A percentile compares a stretch with the other conserved stretches of the same genome.
Evolutionary conservation across 176 grass and related monocot species (phyloP).

Genomic region (Echinochloa phyllopogon): DNA sequence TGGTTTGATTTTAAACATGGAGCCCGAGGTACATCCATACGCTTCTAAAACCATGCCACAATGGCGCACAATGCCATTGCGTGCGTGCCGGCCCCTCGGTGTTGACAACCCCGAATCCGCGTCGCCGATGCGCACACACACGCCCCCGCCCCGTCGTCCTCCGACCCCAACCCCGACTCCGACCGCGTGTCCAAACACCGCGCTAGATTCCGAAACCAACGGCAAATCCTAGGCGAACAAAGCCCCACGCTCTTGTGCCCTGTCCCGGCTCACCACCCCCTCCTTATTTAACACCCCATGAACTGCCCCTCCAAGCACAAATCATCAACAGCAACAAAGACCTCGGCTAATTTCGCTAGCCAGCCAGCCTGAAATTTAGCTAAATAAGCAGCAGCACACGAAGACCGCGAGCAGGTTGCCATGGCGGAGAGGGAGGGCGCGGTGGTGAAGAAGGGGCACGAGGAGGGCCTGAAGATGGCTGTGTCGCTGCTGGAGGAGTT

Average conservation of each 20-base stretch:
- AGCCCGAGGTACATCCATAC: neutral
- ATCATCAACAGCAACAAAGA: neutral
- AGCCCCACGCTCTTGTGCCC: conserved; percentile 19
- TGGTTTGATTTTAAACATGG: neutral
- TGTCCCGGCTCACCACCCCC: neutral
- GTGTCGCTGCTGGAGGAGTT: conserved; percentile 67
- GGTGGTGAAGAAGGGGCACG: conserved; percentile 61
- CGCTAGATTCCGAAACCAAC: conserved; percentile 25
- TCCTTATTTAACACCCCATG: conserved; percentile 6
- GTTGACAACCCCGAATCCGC: conserved; percentile 22
- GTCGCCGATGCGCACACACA: neutral
- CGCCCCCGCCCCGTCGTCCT: no score
- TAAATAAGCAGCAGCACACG: neutral
- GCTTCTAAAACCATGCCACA: neutral
- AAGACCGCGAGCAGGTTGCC: neutral
- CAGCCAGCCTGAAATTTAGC: neutral
- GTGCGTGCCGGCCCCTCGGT: conserved; percentile 30
- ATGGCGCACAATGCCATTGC: neutral
- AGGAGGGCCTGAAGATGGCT: conserved; percentile 52
- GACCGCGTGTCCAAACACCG: conserved; percentile 11
- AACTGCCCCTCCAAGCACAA: neutral
- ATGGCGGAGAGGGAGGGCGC: conserved; percentile 60
- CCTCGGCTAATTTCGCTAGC: neutral
- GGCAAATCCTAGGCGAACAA: neutral
- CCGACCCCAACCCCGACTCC: neutral